A percentile compares a stretch with the other conserved stretches of the same genome.
Evolutionary conservation across 1,284 basidiomycete species (phyloP).

Genomic region (Ustilago hordei): DNA sequence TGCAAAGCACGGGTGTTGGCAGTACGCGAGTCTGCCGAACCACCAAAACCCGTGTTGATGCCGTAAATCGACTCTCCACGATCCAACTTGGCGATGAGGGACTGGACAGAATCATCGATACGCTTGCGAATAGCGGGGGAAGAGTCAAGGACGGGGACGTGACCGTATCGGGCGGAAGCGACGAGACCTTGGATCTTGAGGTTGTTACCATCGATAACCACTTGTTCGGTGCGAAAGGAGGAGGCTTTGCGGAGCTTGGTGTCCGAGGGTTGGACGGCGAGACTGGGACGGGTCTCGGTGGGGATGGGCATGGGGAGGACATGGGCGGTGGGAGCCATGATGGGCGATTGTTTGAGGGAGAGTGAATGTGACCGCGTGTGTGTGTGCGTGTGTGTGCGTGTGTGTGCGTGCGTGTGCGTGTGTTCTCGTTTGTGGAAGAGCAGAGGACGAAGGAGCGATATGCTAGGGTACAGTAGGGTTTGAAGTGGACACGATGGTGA

Average conservation of each 20-base stretch:
- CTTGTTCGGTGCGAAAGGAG: constrained; percentile 44
- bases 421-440: background rate
- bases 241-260: constrained; percentile 52
- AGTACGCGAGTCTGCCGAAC: constrained; percentile 61
- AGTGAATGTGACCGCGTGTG: background rate
- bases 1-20: constrained; percentile 59
- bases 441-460: background rate
- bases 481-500: constrained; percentile 7
- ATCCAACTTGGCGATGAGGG: constrained; percentile 52
- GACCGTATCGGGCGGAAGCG: constrained; percentile 53
- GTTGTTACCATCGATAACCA: constrained; percentile 55
- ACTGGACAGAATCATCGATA: constrained; percentile 58
- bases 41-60: constrained; percentile 64
- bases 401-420: too few species aligned
- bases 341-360: background rate
- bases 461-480: too few species aligned
- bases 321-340: constrained; percentile 44
- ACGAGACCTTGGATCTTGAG: constrained; percentile 58
- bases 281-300: constrained; percentile 15
- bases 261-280: constrained; percentile 38
- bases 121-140: constrained; percentile 49
- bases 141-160: constrained; percentile 52
- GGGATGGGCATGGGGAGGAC: constrained; percentile 29
- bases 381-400: background rate
- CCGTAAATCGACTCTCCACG: constrained; percentile 61